phyloP scores from a whole-genome alignment of 2,329 filamentous ascomycete genomes.

The Alternaria rosae region DNA sequence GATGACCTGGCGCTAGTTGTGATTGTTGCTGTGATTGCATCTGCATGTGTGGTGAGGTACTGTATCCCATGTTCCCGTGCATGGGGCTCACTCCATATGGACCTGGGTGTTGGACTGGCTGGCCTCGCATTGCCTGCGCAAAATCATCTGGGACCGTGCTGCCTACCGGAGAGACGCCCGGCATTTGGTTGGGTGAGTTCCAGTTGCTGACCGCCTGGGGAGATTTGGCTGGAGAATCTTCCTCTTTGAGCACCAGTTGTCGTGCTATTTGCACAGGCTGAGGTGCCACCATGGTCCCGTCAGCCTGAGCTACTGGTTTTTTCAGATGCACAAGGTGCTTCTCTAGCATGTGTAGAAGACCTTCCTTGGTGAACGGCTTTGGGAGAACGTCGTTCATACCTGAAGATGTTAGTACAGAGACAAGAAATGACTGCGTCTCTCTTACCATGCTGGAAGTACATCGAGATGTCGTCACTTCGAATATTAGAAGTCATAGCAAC shows the following conservation, averaged over 20 bases:
- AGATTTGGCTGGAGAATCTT: constrained; percentile 68
- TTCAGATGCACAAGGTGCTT: constrained; percentile 87
- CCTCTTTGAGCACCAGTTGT: constrained; percentile 65
- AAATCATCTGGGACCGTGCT: constrained; percentile 57
- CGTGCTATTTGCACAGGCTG: constrained; percentile 60
- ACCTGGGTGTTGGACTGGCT: constrained; percentile 43
- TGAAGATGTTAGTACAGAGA: constrained; percentile 53
- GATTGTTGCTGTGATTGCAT: constrained; percentile 45
- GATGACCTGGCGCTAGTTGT: constrained; percentile 48
- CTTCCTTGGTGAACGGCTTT: constrained; percentile 92
- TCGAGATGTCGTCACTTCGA: constrained; percentile 91
- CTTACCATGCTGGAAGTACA: constrained; percentile 96
- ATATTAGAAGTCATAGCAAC: constrained; percentile 99
- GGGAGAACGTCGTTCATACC: constrained; percentile 98
- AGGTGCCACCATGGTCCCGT: constrained; percentile 58
- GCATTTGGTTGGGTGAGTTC: constrained; percentile 68
- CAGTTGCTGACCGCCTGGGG: constrained; percentile 67
- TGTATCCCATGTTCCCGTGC: constrained; percentile 49
- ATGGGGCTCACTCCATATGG: constrained; percentile 49
- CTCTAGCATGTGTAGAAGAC: constrained; percentile 80
- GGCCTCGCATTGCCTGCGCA: constrained; percentile 53
- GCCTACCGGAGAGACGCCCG: constrained; percentile 64
- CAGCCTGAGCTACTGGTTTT: constrained; percentile 61
- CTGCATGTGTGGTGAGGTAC: constrained; percentile 48
- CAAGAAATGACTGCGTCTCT: background rate